Evolutionary conservation across 1,139 yeast species (phyloP), one percentile per base, ranked within the genome.

Genomic region (Meyerozyma carpophila): DNA sequence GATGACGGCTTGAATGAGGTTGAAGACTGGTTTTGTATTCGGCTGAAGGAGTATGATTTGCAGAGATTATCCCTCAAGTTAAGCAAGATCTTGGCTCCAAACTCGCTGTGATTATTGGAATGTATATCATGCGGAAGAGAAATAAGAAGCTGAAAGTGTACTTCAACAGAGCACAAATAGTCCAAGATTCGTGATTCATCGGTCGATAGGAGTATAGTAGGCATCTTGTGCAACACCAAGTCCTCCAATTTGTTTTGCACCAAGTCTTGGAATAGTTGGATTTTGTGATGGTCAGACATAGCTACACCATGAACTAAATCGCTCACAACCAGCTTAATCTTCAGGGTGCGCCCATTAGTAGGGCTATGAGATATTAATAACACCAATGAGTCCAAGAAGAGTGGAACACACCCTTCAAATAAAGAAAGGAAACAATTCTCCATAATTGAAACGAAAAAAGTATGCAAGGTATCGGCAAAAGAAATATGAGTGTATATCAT

Each of bases 151-250:
- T 24, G 39, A 9, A 66, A 57, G 34, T 69, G 70, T 13, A 70
- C 56, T 43, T 66, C 59, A 4, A 71, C 41, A 0, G 74, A 61
- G 4, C 58, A 48, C 10, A 68, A 38, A 39, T 55, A 62, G 4
- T 62, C 47, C 2, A 55, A 45, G 8, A 69, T 58, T 47, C 64
- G 67, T 1, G 66, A 71, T n/a, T 66, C 67, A 43, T 63, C 65
- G 11, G 68, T 46, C 13, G 73, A 63, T 16, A 56, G 51, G 36
- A 66, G 44, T 1, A 63, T 50, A 0, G 8, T 14, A 8, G 20
- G 24, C 27, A 48, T 49, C 9, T 44, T 20, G 14, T 36, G 9
- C 5, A 43, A 28, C 11, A 21, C 21, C 26, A 51, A 40, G 25
- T 40, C 31, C 9, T 41, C 42, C 2, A 48, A 43, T 21, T 51